Evolutionary conservation across 306 rosid genomes (phyloP), one percentile per base, ranked within the genome.

Genomic region (Acacia crassicarpa): DNA sequence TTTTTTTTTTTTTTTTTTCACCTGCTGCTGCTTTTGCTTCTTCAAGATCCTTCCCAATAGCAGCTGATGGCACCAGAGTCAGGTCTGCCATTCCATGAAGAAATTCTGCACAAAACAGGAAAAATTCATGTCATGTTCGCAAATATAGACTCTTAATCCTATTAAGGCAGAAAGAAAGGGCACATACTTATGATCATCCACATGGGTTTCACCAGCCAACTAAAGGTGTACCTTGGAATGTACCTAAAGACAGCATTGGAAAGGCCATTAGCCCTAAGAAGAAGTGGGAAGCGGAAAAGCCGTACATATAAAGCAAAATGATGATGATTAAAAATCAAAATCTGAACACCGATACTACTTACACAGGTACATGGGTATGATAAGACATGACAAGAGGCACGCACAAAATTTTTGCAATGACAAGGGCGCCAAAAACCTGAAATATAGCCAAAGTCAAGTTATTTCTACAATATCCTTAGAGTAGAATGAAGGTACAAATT

Each of bases 171-270:
- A 72, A 85, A 54, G 76, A 48, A 51, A 81, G 67, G 20, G 46
- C 61, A 77, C 97, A 41, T 92, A 96, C 99, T 96, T 91, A 96
- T 87, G 78, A 96, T 75, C 88, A 84, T 75, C 99, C 98, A 96
- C 99, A 96, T 96, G 27, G 99, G 99, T 86, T 91, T 88, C 85
- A 96, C 99, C 85, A 96, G 89, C 99, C 99, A 96, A 85, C 99
- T 96, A 87, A 92, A 96, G 62, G 99, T 96, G 86, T 96, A 96
- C 90, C 99, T 93, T 56, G 99, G 99, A 77, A 96, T 93, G 84
- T 96, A 96, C 80, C 99, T 96, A 91, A 81, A 90, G 40, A 38
- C 38, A 65, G 75, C 68, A 63, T 51, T 73, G 69, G 79, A 78
- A 68, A 68, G 80, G 27, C 76, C 46, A 61, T 73, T 76, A 78